phyloP scores from a whole-genome alignment of 2,329 filamentous ascomycete species.

The Diaporthe nobilis region DNA sequence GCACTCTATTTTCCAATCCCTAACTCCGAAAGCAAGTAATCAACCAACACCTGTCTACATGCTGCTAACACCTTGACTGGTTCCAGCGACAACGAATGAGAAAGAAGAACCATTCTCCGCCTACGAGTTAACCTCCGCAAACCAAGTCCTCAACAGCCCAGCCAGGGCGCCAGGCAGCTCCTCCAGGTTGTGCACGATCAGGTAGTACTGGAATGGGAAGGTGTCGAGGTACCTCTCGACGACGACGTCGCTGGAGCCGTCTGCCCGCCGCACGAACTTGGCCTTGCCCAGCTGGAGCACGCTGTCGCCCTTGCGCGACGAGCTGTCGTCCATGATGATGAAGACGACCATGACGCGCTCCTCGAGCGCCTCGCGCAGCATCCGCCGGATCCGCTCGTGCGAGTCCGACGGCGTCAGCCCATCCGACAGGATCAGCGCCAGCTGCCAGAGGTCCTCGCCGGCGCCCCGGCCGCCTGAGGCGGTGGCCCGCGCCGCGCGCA shows the following conservation, averaged over 20 bases:
- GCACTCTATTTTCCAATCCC: neutral
- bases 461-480: conserved; percentile 57
- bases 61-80: too few species aligned
- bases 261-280: conserved; percentile 78
- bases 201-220: conserved; percentile 97
- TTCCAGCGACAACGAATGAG: neutral
- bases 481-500: conserved; percentile 78
- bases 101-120: neutral
- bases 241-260: conserved; percentile 76
- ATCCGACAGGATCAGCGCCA: conserved; percentile 93
- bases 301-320: conserved; percentile 65
- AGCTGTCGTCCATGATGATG: conserved; percentile 85
- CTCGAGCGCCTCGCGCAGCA: conserved; percentile 90
- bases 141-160: conserved; percentile 94
- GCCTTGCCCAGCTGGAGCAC: conserved; percentile 93
- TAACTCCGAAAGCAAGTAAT: conserved; percentile 25
- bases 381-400: conserved; percentile 84
- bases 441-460: conserved; percentile 87
- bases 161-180: conserved; percentile 92
- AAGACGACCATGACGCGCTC: conserved; percentile 99
- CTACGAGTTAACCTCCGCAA: conserved; percentile 75
- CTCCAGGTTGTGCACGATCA: conserved; percentile 92
- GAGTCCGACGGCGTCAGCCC: conserved; percentile 87
- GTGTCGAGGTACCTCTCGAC: conserved; percentile 94
- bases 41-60: neutral